Conservation (phyloP, 2,329 filamentous ascomycete species). For the Ceratocystis papillata region DNA sequence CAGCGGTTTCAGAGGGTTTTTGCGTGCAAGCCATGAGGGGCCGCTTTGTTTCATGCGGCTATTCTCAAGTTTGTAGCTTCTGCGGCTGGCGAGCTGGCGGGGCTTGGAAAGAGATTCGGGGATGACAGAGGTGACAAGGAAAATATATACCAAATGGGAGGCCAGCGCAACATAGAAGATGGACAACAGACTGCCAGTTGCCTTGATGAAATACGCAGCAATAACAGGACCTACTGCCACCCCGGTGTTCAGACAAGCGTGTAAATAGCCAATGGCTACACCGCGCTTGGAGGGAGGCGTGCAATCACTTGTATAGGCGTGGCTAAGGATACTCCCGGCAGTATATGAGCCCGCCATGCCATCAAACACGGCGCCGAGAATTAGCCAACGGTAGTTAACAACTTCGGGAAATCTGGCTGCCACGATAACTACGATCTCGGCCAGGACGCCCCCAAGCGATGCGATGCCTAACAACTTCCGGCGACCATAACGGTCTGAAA, state of each 20-base stretch:
- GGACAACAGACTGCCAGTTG: conserved; percentile 62
- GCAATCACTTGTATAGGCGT: conserved; percentile 85
- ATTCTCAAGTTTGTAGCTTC: conserved; percentile 47
- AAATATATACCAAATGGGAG: conserved; percentile 62
- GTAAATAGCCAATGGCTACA: conserved; percentile 78
- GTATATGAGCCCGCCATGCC: conserved; percentile 85
- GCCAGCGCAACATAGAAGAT: conserved; percentile 73
- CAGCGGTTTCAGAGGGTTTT: conserved; percentile 66
- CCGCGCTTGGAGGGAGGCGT: conserved; percentile 68
- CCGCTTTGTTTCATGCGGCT: conserved; percentile 27
- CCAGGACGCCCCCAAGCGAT: conserved; percentile 60
- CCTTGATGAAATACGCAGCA: conserved; percentile 67
- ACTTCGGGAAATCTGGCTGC: conserved; percentile 63
- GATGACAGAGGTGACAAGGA: conserved; percentile 58
- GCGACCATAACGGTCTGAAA: conserved; percentile 81
- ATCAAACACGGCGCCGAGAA: conserved; percentile 67
- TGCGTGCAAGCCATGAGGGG: conserved; percentile 32
- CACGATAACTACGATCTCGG: conserved; percentile 67
- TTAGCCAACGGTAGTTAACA: conserved; percentile 65
- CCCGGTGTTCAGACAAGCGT: conserved; percentile 80
- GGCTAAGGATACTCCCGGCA: conserved; percentile 60
- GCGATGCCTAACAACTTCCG: conserved; percentile 62
- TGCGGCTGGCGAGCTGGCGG: conserved; percentile 57
- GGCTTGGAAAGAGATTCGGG: conserved; percentile 75
- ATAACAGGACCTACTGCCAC: conserved; percentile 76